Evolutionary conservation across 2,329 filamentous ascomycete genomes (phyloP).

Genomic region (Penicillium sp.): DNA sequence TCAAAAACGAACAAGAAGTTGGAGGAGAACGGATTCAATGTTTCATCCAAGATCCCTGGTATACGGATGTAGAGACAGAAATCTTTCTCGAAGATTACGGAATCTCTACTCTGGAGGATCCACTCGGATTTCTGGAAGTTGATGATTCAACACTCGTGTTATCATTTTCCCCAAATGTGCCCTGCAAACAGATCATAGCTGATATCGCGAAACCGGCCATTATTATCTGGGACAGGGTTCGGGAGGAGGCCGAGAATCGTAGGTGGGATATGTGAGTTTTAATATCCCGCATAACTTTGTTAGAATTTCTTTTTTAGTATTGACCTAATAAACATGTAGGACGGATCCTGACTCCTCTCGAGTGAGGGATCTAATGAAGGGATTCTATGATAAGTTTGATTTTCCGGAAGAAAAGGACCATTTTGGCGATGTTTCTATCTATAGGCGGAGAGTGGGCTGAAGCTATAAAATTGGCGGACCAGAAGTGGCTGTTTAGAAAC

Average conservation of each 20-base stretch:
- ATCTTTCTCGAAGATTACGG: background rate
- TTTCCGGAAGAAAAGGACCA: background rate
- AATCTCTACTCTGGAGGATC: background rate
- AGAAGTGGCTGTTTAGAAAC: too few relatives aligned
- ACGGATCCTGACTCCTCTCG: background rate
- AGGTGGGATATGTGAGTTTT: background rate
- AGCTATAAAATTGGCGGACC: background rate
- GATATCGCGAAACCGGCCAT: background rate
- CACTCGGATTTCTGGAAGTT: background rate
- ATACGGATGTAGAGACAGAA: background rate
- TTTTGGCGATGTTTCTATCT: conserved; percentile 4
- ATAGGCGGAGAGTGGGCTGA: background rate
- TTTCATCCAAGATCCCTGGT: background rate
- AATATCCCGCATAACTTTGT: background rate
- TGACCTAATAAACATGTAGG: background rate
- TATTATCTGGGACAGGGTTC: conserved; percentile 1
- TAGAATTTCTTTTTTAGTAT: background rate
- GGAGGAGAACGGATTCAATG: background rate
- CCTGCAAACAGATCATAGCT: background rate
- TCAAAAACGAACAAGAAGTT: too few relatives aligned
- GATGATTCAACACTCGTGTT: background rate
- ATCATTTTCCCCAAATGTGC: background rate
- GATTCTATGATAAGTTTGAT: background rate
- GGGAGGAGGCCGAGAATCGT: background rate
- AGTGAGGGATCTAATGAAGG: background rate